Conservation (phyloP, 495 filamentous ascomycete species). For the Talaromyces nanjingensis region DNA sequence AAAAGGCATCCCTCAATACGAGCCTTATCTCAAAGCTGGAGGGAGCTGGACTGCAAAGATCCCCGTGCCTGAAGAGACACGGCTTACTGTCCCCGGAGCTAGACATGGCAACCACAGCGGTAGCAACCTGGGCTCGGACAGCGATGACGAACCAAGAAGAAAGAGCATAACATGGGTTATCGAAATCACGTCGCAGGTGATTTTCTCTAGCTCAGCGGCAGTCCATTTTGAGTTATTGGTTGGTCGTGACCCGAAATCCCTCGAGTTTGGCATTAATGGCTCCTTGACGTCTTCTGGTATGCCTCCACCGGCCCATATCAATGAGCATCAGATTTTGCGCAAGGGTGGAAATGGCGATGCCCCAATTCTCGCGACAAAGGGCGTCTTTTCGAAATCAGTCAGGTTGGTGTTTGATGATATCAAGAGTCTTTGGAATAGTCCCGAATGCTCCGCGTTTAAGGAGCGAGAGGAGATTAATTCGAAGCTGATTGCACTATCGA, state of each 20-base stretch:
- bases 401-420: conserved; percentile 79
- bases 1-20: conserved; percentile 75
- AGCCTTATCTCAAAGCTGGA: conserved; percentile 92
- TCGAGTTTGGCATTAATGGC: conserved; percentile 52
- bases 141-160: conserved; percentile 17
- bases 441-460: conserved; percentile 63
- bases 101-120: not conserved
- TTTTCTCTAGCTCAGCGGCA: conserved; percentile 81
- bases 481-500: conserved; percentile 5
- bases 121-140: conserved; percentile 22
- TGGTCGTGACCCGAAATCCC: conserved; percentile 73
- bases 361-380: conserved; percentile 51
- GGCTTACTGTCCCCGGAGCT: conserved; percentile 34
- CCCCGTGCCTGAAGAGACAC: conserved; percentile 64
- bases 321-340: conserved; percentile 56
- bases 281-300: conserved; percentile 32
- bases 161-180: conserved; percentile 75
- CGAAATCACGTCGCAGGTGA: conserved; percentile 83
- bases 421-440: conserved; percentile 81
- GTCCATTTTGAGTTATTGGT: conserved; percentile 89
- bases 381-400: conserved; percentile 74
- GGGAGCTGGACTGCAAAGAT: conserved; percentile 75
- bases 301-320: conserved; percentile 58
- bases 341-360: conserved; percentile 37
- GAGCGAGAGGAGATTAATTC: conserved; percentile 29